phyloP scores from a whole-genome alignment of 2,329 filamentous ascomycete species.

The Alternaria panax region DNA sequence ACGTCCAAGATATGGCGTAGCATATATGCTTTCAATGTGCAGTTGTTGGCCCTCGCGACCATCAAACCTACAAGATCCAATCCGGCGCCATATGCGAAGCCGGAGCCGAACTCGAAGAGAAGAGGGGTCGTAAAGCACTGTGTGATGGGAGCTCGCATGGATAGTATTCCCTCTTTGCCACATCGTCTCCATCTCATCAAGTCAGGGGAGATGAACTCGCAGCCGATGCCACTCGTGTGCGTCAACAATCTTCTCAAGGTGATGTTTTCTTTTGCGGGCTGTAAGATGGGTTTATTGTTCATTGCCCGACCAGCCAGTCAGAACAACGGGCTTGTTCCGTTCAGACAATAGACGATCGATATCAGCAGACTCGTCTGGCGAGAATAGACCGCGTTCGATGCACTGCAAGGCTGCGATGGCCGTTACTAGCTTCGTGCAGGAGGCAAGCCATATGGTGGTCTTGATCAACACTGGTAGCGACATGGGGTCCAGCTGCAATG shows the following conservation, averaged over 20 bases:
- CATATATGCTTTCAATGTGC: conserved; percentile 22
- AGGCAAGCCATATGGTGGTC: conserved; percentile 43
- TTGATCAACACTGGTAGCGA: conserved; percentile 24
- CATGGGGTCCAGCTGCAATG: conserved; percentile 20
- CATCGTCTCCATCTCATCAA: conserved; percentile 23
- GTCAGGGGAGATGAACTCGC: conserved; percentile 30
- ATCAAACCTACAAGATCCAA: conserved; percentile 36
- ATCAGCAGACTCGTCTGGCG: conserved; percentile 31
- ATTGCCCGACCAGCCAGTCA: conserved; percentile 23
- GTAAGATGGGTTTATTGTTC: conserved; percentile 19
- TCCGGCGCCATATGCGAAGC: conserved; percentile 29
- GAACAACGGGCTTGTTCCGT: conserved; percentile 29
- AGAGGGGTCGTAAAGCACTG: conserved; percentile 27
- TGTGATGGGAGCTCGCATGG: conserved; percentile 17
- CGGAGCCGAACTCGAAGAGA: conserved; percentile 38
- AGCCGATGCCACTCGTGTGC: conserved; percentile 37
- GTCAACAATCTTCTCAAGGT: conserved; percentile 33
- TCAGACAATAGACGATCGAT: conserved; percentile 36
- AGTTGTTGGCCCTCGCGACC: conserved; percentile 30
- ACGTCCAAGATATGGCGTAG: conserved; percentile 27
- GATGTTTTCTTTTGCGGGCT: conserved; percentile 25
- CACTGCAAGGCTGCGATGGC: conserved; percentile 39
- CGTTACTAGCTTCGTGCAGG: conserved; percentile 40
- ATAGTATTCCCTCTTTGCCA: conserved; percentile 14
- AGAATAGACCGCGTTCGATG: conserved; percentile 38